Evolutionary conservation across 805 yeast genomes (phyloP), one percentile per base, ranked within the genome.

Genomic region (Cephaloascus fragrans): DNA sequence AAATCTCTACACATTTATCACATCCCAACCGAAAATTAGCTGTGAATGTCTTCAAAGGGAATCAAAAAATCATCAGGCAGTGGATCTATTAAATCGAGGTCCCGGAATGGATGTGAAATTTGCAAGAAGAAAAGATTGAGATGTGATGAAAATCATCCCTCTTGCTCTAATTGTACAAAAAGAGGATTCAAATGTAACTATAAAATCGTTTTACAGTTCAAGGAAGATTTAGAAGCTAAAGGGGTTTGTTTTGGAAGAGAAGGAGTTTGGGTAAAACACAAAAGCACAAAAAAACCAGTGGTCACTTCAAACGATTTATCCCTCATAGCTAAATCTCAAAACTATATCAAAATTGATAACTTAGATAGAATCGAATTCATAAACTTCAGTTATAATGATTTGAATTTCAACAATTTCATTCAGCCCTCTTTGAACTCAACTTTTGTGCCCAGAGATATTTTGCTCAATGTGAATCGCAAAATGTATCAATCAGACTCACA

Each of bases 101-200:
- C 20, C 8, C 4, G 63, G 14, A 51, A 47, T 16, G 72, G 70
- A 2, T 67, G 72, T 42, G 40, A 59, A 31, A 65, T 71, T 2
- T 67, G 71, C 50, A 67, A 64, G 41, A 52, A 49, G 41, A 54
- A 56, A 39, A 51, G 70, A 32, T 45, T 63, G 34, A 64, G 65
- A 47, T 66, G 72, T 47, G 72, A 66, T 43, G 70, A 66, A 46
- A 51, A 59, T 18, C 63, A 63, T 40, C 72, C 71, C 1, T 45
- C 47, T 18, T 66, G 71, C 36, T 38, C 47, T 31, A 64, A 61
- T 32, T 66, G 71, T 43, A 42, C 59, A 34, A 64, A 67, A 6
- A 41, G 41, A 20, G 43, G 44, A 5, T 26, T 47, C 3, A 19
- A 20, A 10, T 47, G 51, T 37, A 23, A 23, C 12, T 43, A 43